Base-by-base conservation (phyloP, 441 rosid species). In the Pelargonium citronellum region DNA sequence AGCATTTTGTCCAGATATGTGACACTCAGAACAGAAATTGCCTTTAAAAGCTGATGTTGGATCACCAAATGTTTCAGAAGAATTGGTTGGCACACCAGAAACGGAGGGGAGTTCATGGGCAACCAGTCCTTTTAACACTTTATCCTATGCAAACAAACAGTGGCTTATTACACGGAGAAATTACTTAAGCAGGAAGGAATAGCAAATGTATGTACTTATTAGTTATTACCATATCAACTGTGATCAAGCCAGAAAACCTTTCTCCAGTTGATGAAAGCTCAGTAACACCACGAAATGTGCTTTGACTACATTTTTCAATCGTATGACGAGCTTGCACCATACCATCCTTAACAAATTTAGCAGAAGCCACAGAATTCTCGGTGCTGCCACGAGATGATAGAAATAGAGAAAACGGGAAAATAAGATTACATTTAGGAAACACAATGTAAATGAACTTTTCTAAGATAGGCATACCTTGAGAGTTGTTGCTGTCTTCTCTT, bases 111-210 rank as follows among this genome's bases (percentile, higher is more conserved):
- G 69, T 76, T 79, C 84, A 76, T 76, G 79, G 69, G 89, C 75
- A 73, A 85, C 89, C 73, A 95, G 81, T 73, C 93, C 98, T 85
- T 88, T 95, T 73, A 95, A 79, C 19, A 91, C 98, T 83, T 90
- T 87, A 72, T 85, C 89, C 99, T 92, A 73, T 63, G 67, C 68
- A 78, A 75, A 64, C 44, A 73, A 64, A 58, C 17, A 66, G 68
- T 13, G 34, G 75, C 34, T 74, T 51, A 57, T 73, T 64, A 75
- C 16, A 20, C 16, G 64, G 13, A 66, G 16, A 72, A 13, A 66
- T 8, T 17, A 51, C 63, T 63, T 19, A 70, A 63, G 27, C 19
- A 51, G 70, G 57, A 53, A 74, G 71, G 13, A 61, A 72, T 63
- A 49, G 57, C 34, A 70, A 73, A 17, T 49, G n/a, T 27, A 79